A percentile compares a stretch with the other conserved stretches of the same genome.
Evolutionary conservation across 345 rosid species (phyloP).

Genomic region (Toxicodendron radicans): DNA sequence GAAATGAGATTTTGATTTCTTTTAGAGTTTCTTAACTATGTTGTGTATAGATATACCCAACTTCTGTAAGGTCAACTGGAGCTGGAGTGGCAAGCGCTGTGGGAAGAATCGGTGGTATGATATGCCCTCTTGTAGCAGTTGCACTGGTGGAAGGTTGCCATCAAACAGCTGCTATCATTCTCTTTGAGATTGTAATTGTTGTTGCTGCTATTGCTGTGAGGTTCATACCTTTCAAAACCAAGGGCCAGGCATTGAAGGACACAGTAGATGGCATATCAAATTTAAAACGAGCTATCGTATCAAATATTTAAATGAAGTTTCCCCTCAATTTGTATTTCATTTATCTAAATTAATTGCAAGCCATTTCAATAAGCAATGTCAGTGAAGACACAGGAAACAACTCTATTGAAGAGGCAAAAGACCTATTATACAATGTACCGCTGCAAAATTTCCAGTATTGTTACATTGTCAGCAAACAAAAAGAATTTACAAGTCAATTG

Average conservation of each 20-base stretch:
- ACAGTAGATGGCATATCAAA: neutral
- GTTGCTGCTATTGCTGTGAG: conserved; percentile 36
- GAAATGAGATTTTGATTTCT: too few relatives aligned
- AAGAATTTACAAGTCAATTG: neutral
- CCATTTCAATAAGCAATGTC: neutral
- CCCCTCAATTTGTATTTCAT: too few relatives aligned
- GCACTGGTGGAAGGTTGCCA: too few relatives aligned
- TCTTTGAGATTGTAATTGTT: conserved; percentile 37
- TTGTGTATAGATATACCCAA: conserved; percentile 45
- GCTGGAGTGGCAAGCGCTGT: conserved; percentile 55
- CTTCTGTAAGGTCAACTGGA: conserved; percentile 49
- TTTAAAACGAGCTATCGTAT: neutral
- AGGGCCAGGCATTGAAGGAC: conserved; percentile 44
- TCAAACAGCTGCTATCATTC: conserved; percentile 40
- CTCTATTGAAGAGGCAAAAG: neutral
- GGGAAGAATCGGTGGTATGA: conserved; percentile 65
- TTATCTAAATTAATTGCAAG: too few relatives aligned
- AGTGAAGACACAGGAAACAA: too few relatives aligned
- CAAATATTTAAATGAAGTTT: neutral
- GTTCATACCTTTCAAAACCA: conserved; percentile 56
- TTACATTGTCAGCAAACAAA: neutral
- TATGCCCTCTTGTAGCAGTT: conserved; percentile 59
- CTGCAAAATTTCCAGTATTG: conserved; percentile 4
- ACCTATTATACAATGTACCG: neutral
- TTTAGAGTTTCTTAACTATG: too few relatives aligned